These are phyloP conservation scores for Metschnikowia henanensis DNA, from an alignment of 805 yeast species.

Conservation along the genomic window DNA sequence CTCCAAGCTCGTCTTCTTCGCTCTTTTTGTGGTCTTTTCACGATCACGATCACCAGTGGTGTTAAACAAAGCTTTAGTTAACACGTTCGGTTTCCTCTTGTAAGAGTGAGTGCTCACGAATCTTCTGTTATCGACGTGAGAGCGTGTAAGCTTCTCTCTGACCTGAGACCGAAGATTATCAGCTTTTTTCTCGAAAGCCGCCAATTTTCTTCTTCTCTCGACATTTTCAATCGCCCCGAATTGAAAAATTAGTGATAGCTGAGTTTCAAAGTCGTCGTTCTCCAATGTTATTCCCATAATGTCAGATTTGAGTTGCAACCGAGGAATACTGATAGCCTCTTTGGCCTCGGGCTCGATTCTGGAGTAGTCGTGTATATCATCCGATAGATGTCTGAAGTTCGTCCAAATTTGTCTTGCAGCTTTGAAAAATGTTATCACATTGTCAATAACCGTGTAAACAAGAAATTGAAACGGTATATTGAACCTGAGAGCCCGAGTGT, in stretches of 20 bases:
- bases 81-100: conserved; percentile 3
- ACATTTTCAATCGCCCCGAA: conserved; percentile 68
- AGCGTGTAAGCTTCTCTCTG: conserved; percentile 8
- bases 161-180: conserved; percentile 16
- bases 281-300: conserved; percentile 67
- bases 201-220: conserved; percentile 51
- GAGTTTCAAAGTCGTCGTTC: conserved; percentile 88
- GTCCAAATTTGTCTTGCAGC: conserved; percentile 58
- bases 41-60: background rate
- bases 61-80: conserved; percentile 10
- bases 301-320: conserved; percentile 52
- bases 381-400: conserved; percentile 41
- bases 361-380: conserved; percentile 27
- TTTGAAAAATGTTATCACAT: conserved; percentile 65
- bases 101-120: background rate
- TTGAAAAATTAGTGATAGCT: conserved; percentile 62
- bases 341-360: conserved; percentile 36
- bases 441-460: conserved; percentile 79
- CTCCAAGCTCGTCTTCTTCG: background rate
- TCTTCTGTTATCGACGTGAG: conserved; percentile 6
- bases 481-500: conserved; percentile 44
- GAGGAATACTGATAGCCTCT: conserved; percentile 52
- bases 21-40: background rate
- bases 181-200: conserved; percentile 35
- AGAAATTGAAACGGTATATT: conserved; percentile 73